Conservation (phyloP, 2,329 filamentous ascomycete genomes). For the Claviceps arundinis region DNA sequence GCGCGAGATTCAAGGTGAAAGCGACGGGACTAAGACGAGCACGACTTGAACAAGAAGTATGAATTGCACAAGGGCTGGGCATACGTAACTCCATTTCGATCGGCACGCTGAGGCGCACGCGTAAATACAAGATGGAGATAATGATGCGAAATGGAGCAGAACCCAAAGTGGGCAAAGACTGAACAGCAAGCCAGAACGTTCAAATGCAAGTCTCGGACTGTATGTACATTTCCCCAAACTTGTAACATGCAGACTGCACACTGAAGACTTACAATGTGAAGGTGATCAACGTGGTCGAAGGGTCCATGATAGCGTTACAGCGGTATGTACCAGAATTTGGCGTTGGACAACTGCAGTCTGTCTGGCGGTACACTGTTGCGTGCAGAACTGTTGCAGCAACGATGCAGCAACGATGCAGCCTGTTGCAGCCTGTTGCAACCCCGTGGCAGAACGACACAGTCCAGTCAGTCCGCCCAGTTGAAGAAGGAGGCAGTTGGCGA, state of each 20-base stretch:
- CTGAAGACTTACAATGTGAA: conserved; percentile 48
- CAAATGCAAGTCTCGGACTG: not conserved
- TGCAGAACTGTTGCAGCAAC: too few relatives aligned
- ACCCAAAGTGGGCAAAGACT: too few relatives aligned
- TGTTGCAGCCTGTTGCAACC: not conserved
- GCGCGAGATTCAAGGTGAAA: not conserved
- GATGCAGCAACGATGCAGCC: too few relatives aligned
- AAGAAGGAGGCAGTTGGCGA: not conserved
- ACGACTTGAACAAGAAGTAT: too few relatives aligned
- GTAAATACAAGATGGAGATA: not conserved
- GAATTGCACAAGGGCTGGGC: too few relatives aligned
- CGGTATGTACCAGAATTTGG: not conserved
- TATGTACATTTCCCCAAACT: too few relatives aligned
- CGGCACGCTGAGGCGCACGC: not conserved
- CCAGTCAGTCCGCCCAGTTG: not conserved
- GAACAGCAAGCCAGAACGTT: not conserved
- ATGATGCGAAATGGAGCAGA: not conserved
- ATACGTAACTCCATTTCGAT: too few relatives aligned
- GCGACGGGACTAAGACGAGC: not conserved
- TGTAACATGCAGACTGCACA: not conserved
- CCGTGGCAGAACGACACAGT: not conserved
- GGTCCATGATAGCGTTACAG: conserved; percentile 32
- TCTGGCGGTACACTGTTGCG: too few relatives aligned
- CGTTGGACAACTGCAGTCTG: not conserved
- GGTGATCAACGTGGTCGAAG: conserved; percentile 52